Evolutionary conservation across 495 filamentous ascomycete genomes (phyloP).

Genomic region (Penicillium flavigenum): DNA sequence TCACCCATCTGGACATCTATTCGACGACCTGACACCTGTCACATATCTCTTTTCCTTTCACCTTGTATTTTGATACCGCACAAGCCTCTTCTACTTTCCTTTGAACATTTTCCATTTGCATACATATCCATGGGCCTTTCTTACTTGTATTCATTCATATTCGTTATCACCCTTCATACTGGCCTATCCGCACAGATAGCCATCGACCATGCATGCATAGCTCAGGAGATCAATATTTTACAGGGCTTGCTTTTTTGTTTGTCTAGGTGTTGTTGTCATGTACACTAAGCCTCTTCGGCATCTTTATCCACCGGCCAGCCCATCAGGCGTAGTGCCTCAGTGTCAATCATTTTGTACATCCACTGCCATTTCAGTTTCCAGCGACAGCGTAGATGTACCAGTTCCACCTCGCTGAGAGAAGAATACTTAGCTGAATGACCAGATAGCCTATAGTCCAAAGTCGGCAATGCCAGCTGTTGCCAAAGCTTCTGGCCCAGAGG

Average conservation of each 20-base stretch:
- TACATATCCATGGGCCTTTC: conserved; percentile 24
- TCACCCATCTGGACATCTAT: neutral
- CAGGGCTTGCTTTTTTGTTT: conserved; percentile 24
- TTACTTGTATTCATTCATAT: conserved; percentile 23
- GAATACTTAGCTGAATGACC: neutral
- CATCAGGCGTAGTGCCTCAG: conserved; percentile 38
- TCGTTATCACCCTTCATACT: conserved; percentile 25
- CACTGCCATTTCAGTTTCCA: conserved; percentile 42
- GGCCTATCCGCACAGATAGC: conserved; percentile 18
- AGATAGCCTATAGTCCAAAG: conserved; percentile 26
- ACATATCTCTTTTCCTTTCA: conserved; percentile 16
- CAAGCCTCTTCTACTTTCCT: conserved; percentile 13
- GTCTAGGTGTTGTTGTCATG: conserved; percentile 24
- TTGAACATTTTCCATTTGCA: conserved; percentile 14
- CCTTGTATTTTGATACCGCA: conserved; percentile 24
- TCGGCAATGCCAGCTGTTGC: conserved; percentile 34
- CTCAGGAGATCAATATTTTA: conserved; percentile 26
- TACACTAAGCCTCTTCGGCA: conserved; percentile 28
- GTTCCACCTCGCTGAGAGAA: conserved; percentile 12
- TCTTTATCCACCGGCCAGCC: conserved; percentile 24
- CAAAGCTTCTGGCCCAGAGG: conserved; percentile 10
- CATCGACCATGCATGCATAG: conserved; percentile 27
- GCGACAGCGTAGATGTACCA: conserved; percentile 12
- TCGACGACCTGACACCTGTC: conserved; percentile 7
- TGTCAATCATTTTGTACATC: conserved; percentile 48